These are phyloP conservation scores for Colletotrichum siamense DNA, from an alignment of 2,329 filamentous ascomycete genomes.

Conservation along the genomic window DNA sequence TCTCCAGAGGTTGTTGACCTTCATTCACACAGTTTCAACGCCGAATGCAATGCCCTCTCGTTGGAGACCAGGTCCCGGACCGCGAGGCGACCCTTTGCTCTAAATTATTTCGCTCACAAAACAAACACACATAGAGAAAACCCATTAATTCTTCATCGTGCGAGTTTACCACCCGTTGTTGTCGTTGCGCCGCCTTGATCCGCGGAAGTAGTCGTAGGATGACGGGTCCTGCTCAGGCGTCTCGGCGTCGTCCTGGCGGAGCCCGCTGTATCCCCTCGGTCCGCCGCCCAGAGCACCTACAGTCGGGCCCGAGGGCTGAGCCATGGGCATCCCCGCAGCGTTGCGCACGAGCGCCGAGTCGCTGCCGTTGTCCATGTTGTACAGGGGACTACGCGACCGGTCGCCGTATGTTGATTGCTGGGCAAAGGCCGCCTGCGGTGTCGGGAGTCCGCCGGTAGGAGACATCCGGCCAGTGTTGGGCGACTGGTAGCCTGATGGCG, in stretches of 20 bases:
- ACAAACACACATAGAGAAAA: background rate
- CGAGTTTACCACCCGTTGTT: conserved; percentile 43
- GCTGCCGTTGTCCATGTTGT: conserved; percentile 56
- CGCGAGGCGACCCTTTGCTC: background rate
- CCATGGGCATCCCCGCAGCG: conserved; percentile 57
- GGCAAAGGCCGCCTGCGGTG: conserved; percentile 14
- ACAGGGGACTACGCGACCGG: conserved; percentile 52
- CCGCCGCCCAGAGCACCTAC: conserved; percentile 61
- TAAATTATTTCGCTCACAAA: conserved; percentile 8
- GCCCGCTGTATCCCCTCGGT: conserved; percentile 62
- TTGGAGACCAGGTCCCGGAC: background rate
- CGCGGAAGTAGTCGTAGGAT: conserved; percentile 64
- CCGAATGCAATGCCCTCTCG: conserved; percentile 16
- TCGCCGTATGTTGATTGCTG: conserved; percentile 19
- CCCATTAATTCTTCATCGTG: background rate
- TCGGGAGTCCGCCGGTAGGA: conserved; percentile 4
- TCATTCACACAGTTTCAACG: background rate
- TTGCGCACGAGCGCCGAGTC: conserved; percentile 56
- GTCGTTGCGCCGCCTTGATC: conserved; percentile 38
- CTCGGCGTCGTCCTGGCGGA: conserved; percentile 58
- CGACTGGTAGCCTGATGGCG: conserved; percentile 24
- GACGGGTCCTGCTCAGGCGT: conserved; percentile 45
- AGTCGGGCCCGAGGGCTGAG: conserved; percentile 45
- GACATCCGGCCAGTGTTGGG: conserved; percentile 19
- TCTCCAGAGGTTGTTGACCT: background rate